Base-by-base conservation (phyloP, 192 early-diverging fungal genomes). In the Coemansia erecta region DNA sequence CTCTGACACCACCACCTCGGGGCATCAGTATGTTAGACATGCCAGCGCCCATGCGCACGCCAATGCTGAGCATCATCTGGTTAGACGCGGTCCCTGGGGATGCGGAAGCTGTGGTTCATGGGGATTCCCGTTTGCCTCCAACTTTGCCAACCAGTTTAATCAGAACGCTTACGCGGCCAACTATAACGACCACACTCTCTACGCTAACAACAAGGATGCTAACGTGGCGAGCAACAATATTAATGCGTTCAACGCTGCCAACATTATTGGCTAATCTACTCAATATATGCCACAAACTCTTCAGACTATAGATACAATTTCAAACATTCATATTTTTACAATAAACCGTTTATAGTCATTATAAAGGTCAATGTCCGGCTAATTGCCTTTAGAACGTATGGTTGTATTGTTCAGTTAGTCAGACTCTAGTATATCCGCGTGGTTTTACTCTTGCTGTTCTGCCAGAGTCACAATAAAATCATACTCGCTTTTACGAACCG, bases 401-500 rank as follows among this genome's bases (percentile, higher is more conserved):
- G n/a, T n/a, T n/a, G n/a, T n/a, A n/a, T n/a, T n/a, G 2, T 53
- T 14, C 9, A 8, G 22, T 49, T 4, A 24, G 11, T 22, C 11
- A 49, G 17, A 24, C 4, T 11, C n/a, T 9, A 31, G 1, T 4
- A 60, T 48, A 81, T 66, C 75, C 49, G 41, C 4, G 9, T 56
- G n/a, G 40, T 23, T 37, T 24, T 57, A 45, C 35, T 57, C 10
- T 47, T 59, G 23, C 42, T 18, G 8, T 18, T 33, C 14, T 40
- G 53, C 60, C 22, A 84, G 50, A 1, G 24, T 18, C 31, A 85
- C 15, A n/a, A 94, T 91, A 66, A 85, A 91, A 2, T 87, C 83
- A 54, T 70, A 90, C 44, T 89, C 88, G 10, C 39, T 47, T 19
- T 81, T 52, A 3, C 64, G 78, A 2, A 92, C 89, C 5, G 89